Conservation (phyloP, 139 green algal genomes). For the Parachlorella kessleri region DNA sequence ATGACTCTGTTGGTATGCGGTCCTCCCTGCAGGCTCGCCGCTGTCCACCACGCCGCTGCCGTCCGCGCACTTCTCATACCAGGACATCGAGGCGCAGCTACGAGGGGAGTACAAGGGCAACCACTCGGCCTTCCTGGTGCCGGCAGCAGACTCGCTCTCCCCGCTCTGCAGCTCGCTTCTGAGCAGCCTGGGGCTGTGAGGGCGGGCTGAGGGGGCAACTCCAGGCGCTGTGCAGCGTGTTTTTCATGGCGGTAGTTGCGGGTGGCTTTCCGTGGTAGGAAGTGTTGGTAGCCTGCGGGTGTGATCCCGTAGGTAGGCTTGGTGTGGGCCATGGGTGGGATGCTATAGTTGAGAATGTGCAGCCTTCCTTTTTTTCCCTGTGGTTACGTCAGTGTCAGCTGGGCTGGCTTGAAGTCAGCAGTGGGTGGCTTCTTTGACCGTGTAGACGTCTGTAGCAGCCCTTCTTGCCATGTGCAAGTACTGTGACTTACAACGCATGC, state of each 20-base stretch:
- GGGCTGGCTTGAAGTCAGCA: not conserved
- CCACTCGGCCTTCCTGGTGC: constrained; percentile 21
- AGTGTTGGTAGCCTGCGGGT: not conserved
- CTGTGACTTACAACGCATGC: not conserved
- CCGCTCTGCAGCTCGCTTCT: no score
- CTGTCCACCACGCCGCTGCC: not conserved
- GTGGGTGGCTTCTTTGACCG: no score
- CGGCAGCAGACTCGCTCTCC: no score
- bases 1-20: no score
- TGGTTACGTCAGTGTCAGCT: not conserved
- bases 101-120: constrained; percentile 20
- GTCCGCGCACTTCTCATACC: constrained; percentile 17
- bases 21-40: no score
- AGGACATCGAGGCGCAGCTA: constrained; percentile 18
- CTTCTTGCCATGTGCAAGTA: not conserved
- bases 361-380: not conserved
- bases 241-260: no score
- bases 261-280: not conserved
- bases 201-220: no score
- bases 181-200: no score
- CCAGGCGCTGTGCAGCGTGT: not conserved
- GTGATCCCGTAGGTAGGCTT: not conserved
- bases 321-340: not conserved
- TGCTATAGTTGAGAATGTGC: not conserved
- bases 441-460: no score